Base-by-base conservation (phyloP, 2,329 filamentous ascomycete genomes). In the Volutella citrinella region DNA sequence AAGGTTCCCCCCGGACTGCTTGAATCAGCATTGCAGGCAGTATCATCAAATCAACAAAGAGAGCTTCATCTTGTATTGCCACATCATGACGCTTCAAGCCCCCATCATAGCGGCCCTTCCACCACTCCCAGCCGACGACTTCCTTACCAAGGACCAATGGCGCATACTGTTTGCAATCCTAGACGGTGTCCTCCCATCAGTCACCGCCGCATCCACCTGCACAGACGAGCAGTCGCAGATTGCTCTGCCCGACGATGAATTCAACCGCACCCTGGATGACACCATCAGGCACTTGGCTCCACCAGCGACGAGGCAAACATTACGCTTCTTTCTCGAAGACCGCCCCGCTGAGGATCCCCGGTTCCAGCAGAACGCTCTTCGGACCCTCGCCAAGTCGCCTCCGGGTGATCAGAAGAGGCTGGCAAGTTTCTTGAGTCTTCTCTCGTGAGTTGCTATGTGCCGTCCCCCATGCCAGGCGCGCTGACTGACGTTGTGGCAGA, bases 111-210 rank as follows among this genome's bases (percentile, higher is more conserved):
- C 48, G 26, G 34, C 42, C 32, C 38, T 61, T 27, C 59, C 59
- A 8, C 39, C 48, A 4, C 34, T 38, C 27, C 60, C 59, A 18
- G 23, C 52, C 20, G 26, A 35, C 25, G 49, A 58, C 40, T 70
- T 67, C 50, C 69, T 74, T 48, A 63, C 56, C 24, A 59, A 65
- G 30, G 55, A 60, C 13, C 71, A 78, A 59, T 81, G 77, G 78
- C 55, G 64, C 23, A 69, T 72, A 3, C 51, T 80, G 25, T 64
- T 71, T 45, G 64, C 76, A 4, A 57, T 81, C 7, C 56, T 80
- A 24, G 76, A 81, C 44, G 74, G 71, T n/a, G 58, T 77, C 13
- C 60, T 87, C 19, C 80, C 82, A 4, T 71, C 79, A 14, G 67
- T 86, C 41, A 68, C 65, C 14, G 54, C 66, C 11, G 60, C 65